These are phyloP conservation scores for Podaxis sp. DNA, from an alignment of 768 basidiomycete genomes.

Conservation along the genomic window DNA sequence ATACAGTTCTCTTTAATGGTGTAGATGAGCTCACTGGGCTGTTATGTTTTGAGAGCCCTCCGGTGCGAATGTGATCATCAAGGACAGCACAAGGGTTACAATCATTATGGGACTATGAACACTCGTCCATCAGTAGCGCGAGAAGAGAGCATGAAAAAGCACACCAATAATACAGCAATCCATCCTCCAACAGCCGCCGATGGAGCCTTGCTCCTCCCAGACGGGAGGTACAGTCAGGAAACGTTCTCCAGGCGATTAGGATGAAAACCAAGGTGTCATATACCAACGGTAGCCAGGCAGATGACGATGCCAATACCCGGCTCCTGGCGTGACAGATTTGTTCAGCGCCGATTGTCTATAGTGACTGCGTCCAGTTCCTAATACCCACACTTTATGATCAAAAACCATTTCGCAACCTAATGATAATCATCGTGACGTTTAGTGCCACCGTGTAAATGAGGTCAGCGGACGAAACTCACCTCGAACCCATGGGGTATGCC, in stretches of 20 bases:
- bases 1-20: not conserved
- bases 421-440: not conserved
- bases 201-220: slow-evolving; percentile 32
- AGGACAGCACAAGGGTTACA: slow-evolving; percentile 42
- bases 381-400: slow-evolving; percentile 17
- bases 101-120: slow-evolving; percentile 41
- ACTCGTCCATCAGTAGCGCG: not conserved
- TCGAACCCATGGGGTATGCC: not conserved
- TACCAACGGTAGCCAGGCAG: slow-evolving; percentile 49
- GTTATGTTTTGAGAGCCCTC: slow-evolving; percentile 44
- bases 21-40: slow-evolving; percentile 40
- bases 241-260: slow-evolving; percentile 37
- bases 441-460: not conserved
- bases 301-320: slow-evolving; percentile 39
- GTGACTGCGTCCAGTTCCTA: not conserved
- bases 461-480: not conserved
- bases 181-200: slow-evolving; percentile 45
- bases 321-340: slow-evolving; percentile 26
- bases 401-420: slow-evolving; percentile 45
- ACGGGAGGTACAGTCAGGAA: slow-evolving; percentile 30
- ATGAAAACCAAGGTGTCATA: slow-evolving; percentile 44
- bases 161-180: slow-evolving; percentile 49
- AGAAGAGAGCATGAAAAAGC: not conserved
- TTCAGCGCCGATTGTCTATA: not conserved
- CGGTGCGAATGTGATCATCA: slow-evolving; percentile 45